Percentiles rank a stretch among this genome's conserved stretches.
These are phyloP conservation scores for Clitoria ternatea DNA, from an alignment of 306 rosid species.

Conservation along the genomic window DNA sequence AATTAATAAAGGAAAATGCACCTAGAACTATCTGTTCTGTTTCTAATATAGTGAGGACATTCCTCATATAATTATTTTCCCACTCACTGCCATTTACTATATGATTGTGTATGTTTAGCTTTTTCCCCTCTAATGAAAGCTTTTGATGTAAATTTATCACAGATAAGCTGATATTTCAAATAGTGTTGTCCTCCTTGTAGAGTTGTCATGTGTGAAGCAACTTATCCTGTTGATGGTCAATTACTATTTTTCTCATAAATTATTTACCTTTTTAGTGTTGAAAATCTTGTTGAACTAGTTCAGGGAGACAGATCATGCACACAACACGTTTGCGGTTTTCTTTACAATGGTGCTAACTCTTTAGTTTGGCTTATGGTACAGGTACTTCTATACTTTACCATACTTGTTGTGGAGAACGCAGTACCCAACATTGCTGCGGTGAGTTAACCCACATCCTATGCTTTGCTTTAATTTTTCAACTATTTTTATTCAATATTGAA, in stretches of 20 bases:
- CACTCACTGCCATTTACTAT: neutral
- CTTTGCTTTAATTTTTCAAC: neutral
- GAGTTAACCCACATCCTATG: neutral
- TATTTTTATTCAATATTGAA: neutral
- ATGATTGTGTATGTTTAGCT: neutral
- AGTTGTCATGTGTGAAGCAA: neutral
- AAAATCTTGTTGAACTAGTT: neutral
- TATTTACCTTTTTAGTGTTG: neutral
- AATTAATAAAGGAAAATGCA: neutral
- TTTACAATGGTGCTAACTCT: slow-evolving; percentile 12
- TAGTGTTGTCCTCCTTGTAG: neutral
- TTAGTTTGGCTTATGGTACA: slow-evolving; percentile 35
- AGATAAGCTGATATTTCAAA: no score
- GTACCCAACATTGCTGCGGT: slow-evolving; percentile 68
- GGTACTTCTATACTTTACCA: slow-evolving; percentile 89
- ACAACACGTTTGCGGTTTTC: no score
- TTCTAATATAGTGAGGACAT: neutral
- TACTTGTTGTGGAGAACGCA: slow-evolving; percentile 77
- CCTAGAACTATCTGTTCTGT: neutral
- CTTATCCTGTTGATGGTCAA: neutral
- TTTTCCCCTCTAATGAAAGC: neutral
- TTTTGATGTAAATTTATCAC: slow-evolving; percentile 1
- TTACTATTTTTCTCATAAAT: neutral
- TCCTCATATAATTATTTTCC: neutral
- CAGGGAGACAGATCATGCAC: slow-evolving; percentile 1